Evolutionary conservation across 176 grass and related monocot species (phyloP).

Genomic region (Eremochloa ophiuroides): DNA sequence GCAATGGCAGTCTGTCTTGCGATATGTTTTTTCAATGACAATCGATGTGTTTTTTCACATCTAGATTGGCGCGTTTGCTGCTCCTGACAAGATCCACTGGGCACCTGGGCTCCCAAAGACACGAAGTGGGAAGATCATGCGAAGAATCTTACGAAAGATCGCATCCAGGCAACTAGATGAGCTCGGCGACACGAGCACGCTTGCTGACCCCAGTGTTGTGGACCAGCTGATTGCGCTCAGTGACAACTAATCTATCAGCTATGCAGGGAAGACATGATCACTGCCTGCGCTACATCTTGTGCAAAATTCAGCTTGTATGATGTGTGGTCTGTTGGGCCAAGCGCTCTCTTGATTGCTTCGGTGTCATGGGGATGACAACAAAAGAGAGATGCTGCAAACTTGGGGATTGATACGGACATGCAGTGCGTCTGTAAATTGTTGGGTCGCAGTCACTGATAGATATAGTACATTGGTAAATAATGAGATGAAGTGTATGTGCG

Average conservation of each 20-base stretch:
- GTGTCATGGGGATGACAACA: neutral
- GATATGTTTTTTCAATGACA: neutral
- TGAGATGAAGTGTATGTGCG: neutral
- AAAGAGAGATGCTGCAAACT: neutral
- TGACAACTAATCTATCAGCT: constrained; percentile 36
- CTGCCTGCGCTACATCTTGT: neutral
- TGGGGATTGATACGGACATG: neutral
- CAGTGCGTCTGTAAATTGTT: constrained; percentile 15
- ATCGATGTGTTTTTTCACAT: neutral
- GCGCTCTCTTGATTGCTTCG: neutral
- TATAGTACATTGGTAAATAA: neutral
- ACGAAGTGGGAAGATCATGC: constrained; percentile 97
- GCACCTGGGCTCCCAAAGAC: constrained; percentile 96
- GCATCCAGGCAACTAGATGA: constrained; percentile 85
- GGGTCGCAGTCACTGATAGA: neutral
- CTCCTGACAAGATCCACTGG: constrained; percentile 98
- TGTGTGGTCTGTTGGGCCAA: neutral
- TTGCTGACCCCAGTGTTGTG: constrained; percentile 82
- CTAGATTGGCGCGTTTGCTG: constrained; percentile 96
- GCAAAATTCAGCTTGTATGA: neutral
- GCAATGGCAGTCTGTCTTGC: neutral
- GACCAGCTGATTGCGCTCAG: constrained; percentile 76
- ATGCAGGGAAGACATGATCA: neutral
- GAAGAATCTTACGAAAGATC: constrained; percentile 90
- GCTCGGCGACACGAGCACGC: constrained; percentile 97